A percentile compares a stretch with the other conserved stretches of the same genome.
Evolutionary conservation across 352 stramenopile species (phyloP).

Genomic region (Globisporangium paroecandrum): DNA sequence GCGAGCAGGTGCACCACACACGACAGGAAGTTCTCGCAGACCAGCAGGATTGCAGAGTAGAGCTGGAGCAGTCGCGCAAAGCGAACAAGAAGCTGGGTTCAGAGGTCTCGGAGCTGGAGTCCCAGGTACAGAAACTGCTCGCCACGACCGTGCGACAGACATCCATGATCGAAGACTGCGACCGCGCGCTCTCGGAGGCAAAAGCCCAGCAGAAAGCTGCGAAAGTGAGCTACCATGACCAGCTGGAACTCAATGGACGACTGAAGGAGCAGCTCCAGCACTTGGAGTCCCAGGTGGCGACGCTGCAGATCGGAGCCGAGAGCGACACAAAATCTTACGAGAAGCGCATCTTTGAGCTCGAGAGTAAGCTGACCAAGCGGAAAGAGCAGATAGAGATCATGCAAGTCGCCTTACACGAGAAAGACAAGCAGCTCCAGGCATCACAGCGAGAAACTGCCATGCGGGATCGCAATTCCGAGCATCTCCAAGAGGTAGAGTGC

Average conservation of each 20-base stretch:
- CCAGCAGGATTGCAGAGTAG: slow-evolving; percentile 21
- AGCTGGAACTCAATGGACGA: slow-evolving; percentile 30
- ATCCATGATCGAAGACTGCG: slow-evolving; percentile 71
- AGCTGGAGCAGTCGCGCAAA: slow-evolving; percentile 27
- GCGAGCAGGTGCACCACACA: slow-evolving; percentile 22
- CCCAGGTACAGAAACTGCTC: slow-evolving; percentile 49
- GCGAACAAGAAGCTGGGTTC: slow-evolving; percentile 28
- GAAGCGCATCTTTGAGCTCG: slow-evolving; percentile 27
- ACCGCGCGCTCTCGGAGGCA: slow-evolving; percentile 47
- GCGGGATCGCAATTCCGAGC: slow-evolving; percentile 32
- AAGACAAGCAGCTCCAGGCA: slow-evolving; percentile 45
- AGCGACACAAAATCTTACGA: slow-evolving; percentile 25
- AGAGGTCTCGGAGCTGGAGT: slow-evolving; percentile 31
- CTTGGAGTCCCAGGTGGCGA: slow-evolving; percentile 35
- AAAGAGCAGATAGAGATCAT: slow-evolving; percentile 39
- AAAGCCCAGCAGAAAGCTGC: slow-evolving; percentile 34
- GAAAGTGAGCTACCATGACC: slow-evolving; percentile 40
- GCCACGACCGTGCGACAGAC: slow-evolving; percentile 64
- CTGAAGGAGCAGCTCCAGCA: slow-evolving; percentile 32
- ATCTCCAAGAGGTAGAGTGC: slow-evolving; percentile 43
- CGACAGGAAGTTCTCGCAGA: slow-evolving; percentile 20
- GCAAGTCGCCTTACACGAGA: slow-evolving; percentile 36
- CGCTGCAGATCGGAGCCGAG: slow-evolving; percentile 17
- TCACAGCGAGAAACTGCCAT: slow-evolving; percentile 36
- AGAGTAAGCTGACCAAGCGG: slow-evolving; percentile 38